These are phyloP conservation scores for Geranium brycei DNA, from an alignment of 345 rosid genomes.

Conservation along the genomic window DNA sequence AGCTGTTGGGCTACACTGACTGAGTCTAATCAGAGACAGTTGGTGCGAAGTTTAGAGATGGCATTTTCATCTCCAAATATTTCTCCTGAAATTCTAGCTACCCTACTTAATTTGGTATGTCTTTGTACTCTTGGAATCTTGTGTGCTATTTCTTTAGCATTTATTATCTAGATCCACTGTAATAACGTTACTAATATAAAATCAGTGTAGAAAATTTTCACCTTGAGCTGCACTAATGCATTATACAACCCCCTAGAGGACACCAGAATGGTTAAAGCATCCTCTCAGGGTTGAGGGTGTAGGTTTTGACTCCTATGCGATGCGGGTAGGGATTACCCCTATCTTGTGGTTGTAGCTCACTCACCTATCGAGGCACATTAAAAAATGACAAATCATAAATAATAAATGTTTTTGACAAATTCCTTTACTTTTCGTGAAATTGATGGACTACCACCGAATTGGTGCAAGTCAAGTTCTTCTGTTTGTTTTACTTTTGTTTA, in stretches of 20 bases:
- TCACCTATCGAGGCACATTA: too few species aligned
- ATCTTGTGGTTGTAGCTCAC: too few species aligned
- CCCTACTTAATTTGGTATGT: slow-evolving; percentile 80
- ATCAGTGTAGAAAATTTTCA: too few species aligned
- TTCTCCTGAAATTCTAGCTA: slow-evolving; percentile 96
- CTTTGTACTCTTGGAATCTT: neutral
- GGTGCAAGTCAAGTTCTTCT: neutral
- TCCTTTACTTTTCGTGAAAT: neutral
- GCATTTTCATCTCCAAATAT: slow-evolving; percentile 97
- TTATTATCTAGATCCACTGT: too few species aligned
- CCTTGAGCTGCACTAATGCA: too few species aligned
- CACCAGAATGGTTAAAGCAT: too few species aligned
- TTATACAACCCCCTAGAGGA: too few species aligned
- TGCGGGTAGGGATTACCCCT: too few species aligned
- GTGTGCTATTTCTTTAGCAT: neutral
- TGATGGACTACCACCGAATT: neutral
- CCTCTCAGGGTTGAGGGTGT: too few species aligned
- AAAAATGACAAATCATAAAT: too few species aligned
- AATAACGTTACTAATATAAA: too few species aligned
- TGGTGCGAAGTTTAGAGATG: slow-evolving; percentile 92
- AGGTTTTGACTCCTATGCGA: too few species aligned
- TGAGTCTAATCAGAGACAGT: slow-evolving; percentile 76
- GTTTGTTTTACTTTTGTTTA: neutral
- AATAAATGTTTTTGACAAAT: neutral
- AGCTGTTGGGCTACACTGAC: slow-evolving; percentile 94